phyloP scores from a whole-genome alignment of 257 asterid genomes.

The Jaltomata sinuosa region DNA sequence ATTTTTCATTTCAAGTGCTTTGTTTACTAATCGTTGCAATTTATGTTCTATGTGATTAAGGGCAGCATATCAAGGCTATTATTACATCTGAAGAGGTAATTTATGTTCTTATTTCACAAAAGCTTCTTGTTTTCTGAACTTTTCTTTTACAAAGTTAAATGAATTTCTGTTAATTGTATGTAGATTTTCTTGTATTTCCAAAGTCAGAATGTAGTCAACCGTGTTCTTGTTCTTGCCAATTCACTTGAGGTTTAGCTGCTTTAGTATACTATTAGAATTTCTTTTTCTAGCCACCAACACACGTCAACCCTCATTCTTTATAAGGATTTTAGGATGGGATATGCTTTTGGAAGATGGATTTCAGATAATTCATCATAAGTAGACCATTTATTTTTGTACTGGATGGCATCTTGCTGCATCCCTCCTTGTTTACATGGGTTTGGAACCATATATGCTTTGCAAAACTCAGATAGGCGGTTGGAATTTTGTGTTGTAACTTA shows the following conservation, averaged over 20 bases:
- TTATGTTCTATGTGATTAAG: constrained; percentile 4
- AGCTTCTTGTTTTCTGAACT: not conserved
- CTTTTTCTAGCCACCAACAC: not conserved
- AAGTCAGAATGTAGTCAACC: not conserved
- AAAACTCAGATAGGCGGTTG: not conserved
- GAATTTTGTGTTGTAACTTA: not conserved
- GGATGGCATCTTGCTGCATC: not conserved
- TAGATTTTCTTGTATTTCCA: not conserved
- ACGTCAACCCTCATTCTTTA: not conserved
- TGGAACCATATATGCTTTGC: not conserved
- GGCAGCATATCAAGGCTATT: constrained; percentile 97
- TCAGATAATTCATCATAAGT: not conserved
- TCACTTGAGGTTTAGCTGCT: not conserved
- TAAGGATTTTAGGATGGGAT: not conserved
- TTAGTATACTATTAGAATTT: not conserved
- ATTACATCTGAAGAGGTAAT: constrained; percentile 84
- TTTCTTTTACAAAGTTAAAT: not conserved
- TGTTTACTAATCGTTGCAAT: not conserved
- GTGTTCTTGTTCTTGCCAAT: not conserved
- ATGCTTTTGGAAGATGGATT: not conserved
- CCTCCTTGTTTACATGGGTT: not conserved
- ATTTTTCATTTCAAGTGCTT: not conserved
- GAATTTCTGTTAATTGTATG: not conserved
- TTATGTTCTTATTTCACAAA: not conserved
- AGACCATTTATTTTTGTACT: not conserved